A percentile compares a stretch with the other conserved stretches of the same genome.
Conservation (phyloP, 2,329 filamentous ascomycete genomes). For the Geosmithia flava region DNA sequence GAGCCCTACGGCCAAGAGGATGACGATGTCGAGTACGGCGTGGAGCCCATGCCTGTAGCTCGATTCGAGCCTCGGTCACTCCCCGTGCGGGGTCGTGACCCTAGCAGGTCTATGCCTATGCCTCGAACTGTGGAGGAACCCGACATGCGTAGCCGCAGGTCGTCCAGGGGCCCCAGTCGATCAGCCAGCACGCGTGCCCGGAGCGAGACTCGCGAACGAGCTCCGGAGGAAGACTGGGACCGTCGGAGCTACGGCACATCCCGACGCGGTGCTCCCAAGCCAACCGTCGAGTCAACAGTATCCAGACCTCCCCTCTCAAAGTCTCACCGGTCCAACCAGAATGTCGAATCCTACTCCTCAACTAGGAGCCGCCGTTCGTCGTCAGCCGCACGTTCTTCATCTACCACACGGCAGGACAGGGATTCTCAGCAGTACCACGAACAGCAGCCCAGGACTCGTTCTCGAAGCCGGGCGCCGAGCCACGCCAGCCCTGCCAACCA, state of each 20-base stretch:
- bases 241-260: constrained; percentile 26
- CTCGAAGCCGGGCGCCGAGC: neutral
- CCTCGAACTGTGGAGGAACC: constrained; percentile 17
- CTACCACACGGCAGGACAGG: neutral
- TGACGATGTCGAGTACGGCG: constrained; percentile 2
- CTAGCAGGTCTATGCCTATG: neutral
- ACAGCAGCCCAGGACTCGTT: neutral
- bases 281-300: constrained; percentile 9
- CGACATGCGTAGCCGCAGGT: constrained; percentile 26
- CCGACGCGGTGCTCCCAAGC: constrained; percentile 14
- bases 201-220: constrained; percentile 24
- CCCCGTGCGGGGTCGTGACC: neutral
- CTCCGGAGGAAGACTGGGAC: constrained; percentile 25
- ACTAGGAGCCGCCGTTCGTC: constrained; percentile 11
- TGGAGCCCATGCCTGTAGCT: neutral
- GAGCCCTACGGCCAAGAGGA: constrained; percentile 1
- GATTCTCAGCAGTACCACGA: neutral
- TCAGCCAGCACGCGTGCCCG: constrained; percentile 21
- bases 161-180: constrained; percentile 18
- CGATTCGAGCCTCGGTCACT: neutral
- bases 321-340: constrained; percentile 10
- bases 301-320: constrained; percentile 4
- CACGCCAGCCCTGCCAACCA: neutral
- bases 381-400: constrained; percentile 4
- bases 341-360: constrained; percentile 15